These are phyloP conservation scores for Cyphellophora europaea DNA, from an alignment of 2,329 filamentous ascomycete genomes.

Conservation along the genomic window DNA sequence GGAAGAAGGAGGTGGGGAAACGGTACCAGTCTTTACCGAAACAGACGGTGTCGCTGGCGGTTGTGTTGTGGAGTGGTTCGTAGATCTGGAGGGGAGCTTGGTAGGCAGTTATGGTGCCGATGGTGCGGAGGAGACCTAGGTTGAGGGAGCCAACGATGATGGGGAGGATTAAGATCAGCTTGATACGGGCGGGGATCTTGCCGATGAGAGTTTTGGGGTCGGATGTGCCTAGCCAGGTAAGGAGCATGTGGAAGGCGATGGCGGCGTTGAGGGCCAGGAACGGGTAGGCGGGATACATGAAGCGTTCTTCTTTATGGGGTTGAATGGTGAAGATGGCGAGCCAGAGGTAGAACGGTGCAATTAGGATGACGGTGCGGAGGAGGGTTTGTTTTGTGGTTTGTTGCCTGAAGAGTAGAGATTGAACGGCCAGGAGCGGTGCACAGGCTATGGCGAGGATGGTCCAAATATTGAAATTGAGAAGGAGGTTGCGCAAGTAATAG, in stretches of 20 bases:
- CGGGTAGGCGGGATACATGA: conserved; percentile 96
- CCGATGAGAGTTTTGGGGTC: conserved; percentile 58
- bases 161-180: conserved; percentile 39
- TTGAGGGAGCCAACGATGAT: conserved; percentile 53
- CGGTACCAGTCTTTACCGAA: conserved; percentile 98
- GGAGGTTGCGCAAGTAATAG: conserved; percentile 86
- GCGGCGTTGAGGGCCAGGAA: conserved; percentile 83
- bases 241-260: conserved; percentile 69
- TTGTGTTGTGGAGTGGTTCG: conserved; percentile 22
- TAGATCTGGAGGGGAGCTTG: conserved; percentile 66
- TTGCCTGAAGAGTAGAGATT: conserved; percentile 56
- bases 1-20: conserved; percentile 85
- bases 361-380: conserved; percentile 66
- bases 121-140: conserved; percentile 60
- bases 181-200: conserved; percentile 66
- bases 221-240: conserved; percentile 63
- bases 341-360: conserved; percentile 90
- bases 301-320: conserved; percentile 94
- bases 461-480: conserved; percentile 94
- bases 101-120: conserved; percentile 73
- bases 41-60: conserved; percentile 58
- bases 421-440: conserved; percentile 65
- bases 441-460: conserved; percentile 69
- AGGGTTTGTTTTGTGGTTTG: conserved; percentile 54
- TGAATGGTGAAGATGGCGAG: conserved; percentile 82